A percentile compares a stretch with the other conserved stretches of the same genome.
Conservation (phyloP, 2,329 filamentous ascomycete species). For the Monilinia laxa region DNA sequence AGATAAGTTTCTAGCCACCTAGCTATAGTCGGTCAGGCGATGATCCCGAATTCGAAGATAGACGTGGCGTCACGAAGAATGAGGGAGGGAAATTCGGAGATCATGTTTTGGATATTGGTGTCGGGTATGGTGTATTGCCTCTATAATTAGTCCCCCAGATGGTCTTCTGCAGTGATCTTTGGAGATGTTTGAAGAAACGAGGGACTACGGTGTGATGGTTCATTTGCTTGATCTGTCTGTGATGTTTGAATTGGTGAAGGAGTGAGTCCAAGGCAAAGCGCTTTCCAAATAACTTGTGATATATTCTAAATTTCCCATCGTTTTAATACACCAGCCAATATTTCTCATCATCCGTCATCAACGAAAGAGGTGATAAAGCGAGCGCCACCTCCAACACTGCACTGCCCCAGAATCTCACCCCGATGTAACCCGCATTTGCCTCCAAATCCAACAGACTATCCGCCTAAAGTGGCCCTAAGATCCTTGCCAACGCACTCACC, state of each 20-base stretch:
- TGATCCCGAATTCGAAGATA: too few species aligned
- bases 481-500: background rate
- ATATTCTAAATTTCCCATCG: background rate
- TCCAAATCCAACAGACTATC: conserved; percentile 6
- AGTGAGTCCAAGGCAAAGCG: background rate
- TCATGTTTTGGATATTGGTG: background rate
- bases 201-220: background rate
- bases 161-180: background rate
- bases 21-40: too few species aligned
- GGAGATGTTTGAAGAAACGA: background rate
- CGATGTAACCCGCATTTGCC: background rate
- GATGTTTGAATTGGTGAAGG: background rate
- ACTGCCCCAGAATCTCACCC: conserved; percentile 9
- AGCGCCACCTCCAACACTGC: background rate
- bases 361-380: conserved; percentile 8
- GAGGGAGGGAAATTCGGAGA: background rate
- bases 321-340: background rate
- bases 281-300: background rate
- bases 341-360: conserved; percentile 9
- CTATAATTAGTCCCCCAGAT: too few species aligned
- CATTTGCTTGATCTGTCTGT: background rate
- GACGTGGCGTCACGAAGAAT: background rate
- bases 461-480: conserved; percentile 12
- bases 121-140: too few species aligned
- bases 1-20: too few species aligned